Evolutionary conservation across 2,329 filamentous ascomycete species (phyloP).

Genomic region (Epichloe glyceriae): DNA sequence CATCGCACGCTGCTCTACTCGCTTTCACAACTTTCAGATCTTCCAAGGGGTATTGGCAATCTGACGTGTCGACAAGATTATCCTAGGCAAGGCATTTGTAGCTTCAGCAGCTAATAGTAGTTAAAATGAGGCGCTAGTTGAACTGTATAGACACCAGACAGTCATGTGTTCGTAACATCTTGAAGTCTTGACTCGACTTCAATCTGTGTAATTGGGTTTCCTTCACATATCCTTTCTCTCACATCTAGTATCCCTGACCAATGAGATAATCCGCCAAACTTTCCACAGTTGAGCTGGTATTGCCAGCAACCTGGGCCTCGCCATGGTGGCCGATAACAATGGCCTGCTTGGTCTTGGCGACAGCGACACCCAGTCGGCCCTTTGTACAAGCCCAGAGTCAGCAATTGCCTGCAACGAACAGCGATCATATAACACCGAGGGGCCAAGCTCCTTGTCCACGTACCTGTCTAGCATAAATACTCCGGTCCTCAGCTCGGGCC

Average conservation of each 20-base stretch:
- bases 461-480: conserved; percentile 80
- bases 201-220: background rate
- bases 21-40: too few species aligned
- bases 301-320: conserved; percentile 59
- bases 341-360: conserved; percentile 79
- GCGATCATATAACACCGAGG: background rate
- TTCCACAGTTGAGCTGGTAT: conserved; percentile 68
- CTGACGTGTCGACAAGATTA: background rate
- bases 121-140: conserved; percentile 6
- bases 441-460: conserved; percentile 9
- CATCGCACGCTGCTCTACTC: too few species aligned
- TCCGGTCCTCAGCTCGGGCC: conserved; percentile 62
- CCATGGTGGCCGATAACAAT: conserved; percentile 81
- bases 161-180: conserved; percentile 4
- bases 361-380: conserved; percentile 68
- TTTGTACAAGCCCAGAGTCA: conserved; percentile 13
- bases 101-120: background rate
- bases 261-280: conserved; percentile 79
- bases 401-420: background rate
- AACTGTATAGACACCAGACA: conserved; percentile 3
- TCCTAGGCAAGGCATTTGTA: background rate
- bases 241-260: conserved; percentile 53
- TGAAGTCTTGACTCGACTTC: conserved; percentile 1
- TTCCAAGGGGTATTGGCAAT: too few species aligned
- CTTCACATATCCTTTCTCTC: conserved; percentile 3